Evolutionary conservation across 2,329 filamentous ascomycete species (phyloP), one percentile per base, ranked within the genome.

Genomic region (Sporothrix pseudoabietina): DNA sequence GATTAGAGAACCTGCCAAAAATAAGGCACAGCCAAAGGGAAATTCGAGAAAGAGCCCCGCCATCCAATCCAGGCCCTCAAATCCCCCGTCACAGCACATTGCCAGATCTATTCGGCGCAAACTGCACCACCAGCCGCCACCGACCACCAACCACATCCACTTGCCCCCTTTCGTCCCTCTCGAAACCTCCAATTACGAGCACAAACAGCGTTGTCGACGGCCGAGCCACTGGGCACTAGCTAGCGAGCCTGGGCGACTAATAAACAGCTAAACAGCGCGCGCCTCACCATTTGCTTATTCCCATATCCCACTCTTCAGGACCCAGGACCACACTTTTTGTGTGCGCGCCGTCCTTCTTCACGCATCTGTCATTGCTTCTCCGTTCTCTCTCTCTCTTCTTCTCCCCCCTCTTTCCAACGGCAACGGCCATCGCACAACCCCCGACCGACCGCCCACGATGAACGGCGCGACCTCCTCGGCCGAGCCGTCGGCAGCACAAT

Each of bases 401-500:
- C 32, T 44, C 44, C 26, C 12, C 44, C 35, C 39, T 4, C 47
- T 30, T 47, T 66, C 9, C 61, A 66, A 26, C 61, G 19, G 9
- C 57, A 39, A 61, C 57, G 14, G 9, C 66, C 30, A 39, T 54
- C 66, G 41, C 47, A 30, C n/a, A 10, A 16, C 30, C 32, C 66
- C 47, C 47, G 66, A 69, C 52, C 22, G 52, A 49, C 47, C 70
- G 30, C 44, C 49, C 74, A 75, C 74, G 47, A 77, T 77, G 76
- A 77, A 75, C 74, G 75, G 74, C 74, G 70, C 69, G 26, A n/a
- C 72, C 41, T 55, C 74, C 22, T 39, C 73, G 10, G 54, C 55
- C 68, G 74, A 76, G 22, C 70, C 35, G 22, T 16, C 75, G 30
- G 65, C 71, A 41, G 65, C 73, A 41, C 49, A 59, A 4, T 16